Conservation (phyloP, 345 rosid species). For the Dipteronia dyeriana region DNA sequence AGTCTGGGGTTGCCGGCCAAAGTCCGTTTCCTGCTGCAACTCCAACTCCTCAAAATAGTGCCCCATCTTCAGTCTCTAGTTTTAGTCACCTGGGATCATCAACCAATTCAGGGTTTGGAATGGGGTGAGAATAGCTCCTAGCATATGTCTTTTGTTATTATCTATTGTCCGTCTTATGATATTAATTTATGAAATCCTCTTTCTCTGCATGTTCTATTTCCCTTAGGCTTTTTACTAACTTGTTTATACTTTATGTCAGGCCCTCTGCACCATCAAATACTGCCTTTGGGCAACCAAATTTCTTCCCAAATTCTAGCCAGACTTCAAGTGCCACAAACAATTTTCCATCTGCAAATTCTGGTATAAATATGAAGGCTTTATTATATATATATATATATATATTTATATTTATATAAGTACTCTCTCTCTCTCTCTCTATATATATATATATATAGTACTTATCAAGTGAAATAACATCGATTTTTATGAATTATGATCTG, state of each 20-base stretch:
- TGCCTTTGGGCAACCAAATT: slow-evolving; percentile 47
- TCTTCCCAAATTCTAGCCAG: slow-evolving; percentile 44
- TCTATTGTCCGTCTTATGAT: slow-evolving; percentile 8
- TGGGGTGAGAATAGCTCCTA: slow-evolving; percentile 29
- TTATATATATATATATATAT: neutral
- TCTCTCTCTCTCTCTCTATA: too few relatives aligned
- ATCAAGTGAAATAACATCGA: too few relatives aligned
- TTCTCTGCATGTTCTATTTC: slow-evolving; percentile 8
- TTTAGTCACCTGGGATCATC: slow-evolving; percentile 50
- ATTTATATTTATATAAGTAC: too few relatives aligned
- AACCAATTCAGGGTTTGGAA: slow-evolving; percentile 35
- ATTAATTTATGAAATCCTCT: slow-evolving; percentile 7
- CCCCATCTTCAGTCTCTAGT: slow-evolving; percentile 47
- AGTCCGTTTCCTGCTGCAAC: slow-evolving; percentile 35
- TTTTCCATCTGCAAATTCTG: slow-evolving; percentile 31
- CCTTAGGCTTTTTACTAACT: slow-evolving; percentile 9
- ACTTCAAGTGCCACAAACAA: slow-evolving; percentile 30
- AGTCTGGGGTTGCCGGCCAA: slow-evolving; percentile 29
- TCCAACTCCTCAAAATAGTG: slow-evolving; percentile 41
- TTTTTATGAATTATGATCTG: too few relatives aligned
- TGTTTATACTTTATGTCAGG: slow-evolving; percentile 27
- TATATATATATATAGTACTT: too few relatives aligned
- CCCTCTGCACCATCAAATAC: slow-evolving; percentile 35
- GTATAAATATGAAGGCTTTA: slow-evolving; percentile 17
- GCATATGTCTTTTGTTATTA: slow-evolving; percentile 9